Conservation (phyloP, 2,329 filamentous ascomycete species). For the Helicocarpus griseus region DNA sequence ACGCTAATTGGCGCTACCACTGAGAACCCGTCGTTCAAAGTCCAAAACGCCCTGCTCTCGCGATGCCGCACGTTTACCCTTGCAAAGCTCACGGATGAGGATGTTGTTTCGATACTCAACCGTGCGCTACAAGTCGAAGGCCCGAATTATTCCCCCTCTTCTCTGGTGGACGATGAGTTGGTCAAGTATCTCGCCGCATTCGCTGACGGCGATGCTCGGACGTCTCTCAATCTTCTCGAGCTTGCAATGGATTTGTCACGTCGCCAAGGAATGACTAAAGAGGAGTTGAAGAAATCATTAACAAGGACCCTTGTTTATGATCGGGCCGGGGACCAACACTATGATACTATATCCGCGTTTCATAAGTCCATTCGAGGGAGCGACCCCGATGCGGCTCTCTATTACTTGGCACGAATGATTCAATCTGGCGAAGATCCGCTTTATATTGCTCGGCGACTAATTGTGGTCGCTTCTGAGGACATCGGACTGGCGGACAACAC, state of each 20-base stretch:
- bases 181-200: conserved; percentile 75
- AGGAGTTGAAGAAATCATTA: conserved; percentile 68
- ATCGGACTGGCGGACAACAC: conserved; percentile 81
- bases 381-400: conserved; percentile 77
- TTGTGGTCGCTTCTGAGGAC: conserved; percentile 92
- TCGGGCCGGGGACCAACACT: conserved; percentile 89
- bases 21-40: conserved; percentile 91
- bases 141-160: conserved; percentile 37
- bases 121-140: conserved; percentile 62
- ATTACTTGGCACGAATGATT: conserved; percentile 93
- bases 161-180: conserved; percentile 65
- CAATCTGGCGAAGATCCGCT: conserved; percentile 89
- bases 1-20: conserved; percentile 93
- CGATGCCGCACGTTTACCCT: conserved; percentile 87
- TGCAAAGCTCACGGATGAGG: conserved; percentile 59
- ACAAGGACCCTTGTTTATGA: conserved; percentile 95
- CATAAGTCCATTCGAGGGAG: conserved; percentile 90
- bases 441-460: conserved; percentile 83
- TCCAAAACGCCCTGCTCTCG: conserved; percentile 77
- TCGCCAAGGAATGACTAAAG: conserved; percentile 56
- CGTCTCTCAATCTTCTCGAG: conserved; percentile 84
- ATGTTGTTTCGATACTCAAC: conserved; percentile 63
- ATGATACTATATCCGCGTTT: conserved; percentile 93
- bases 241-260: conserved; percentile 70
- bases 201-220: conserved; percentile 85